Evolutionary conservation across 108 stramenopile genomes (phyloP), one percentile per base, ranked within the genome.

Genomic region (Cyclostephanos invisitatus): DNA sequence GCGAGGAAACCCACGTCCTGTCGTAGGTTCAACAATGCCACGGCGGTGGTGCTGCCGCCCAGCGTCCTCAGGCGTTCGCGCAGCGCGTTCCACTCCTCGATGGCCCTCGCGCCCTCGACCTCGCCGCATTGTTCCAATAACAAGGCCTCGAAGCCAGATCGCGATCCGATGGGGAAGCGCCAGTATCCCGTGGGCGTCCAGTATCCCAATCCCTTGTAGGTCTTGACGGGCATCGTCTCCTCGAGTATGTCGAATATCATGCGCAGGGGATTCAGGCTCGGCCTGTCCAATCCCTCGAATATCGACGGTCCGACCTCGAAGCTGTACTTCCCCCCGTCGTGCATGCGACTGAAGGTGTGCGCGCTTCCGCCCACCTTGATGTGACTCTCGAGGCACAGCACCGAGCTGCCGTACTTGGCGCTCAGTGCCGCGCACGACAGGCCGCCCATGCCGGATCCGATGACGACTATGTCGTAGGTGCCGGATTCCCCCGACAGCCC

Each of bases 261-360:
- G 35, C 94, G 87, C 20, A 95, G 68, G 1, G 94, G 94, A 68
- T 95, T 95, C 28, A 95, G 69, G n/a, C 78, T 81, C 0, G 91
- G 90, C 18, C 89, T 80, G 80, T 95, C 91, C 47, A 95, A 70
- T 28, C 94, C 94, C 72, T 95, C 94, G 73, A 95, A 95, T 61
- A 95, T 95, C 27, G 81, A 83, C 1, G 94, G 94, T 3, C 94
- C 94, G 9, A 95, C 94, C 72, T 95, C 94, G 70, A 95, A 95
- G 62, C 81, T 83, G 66, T 95, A 95, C 72, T 91, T 92, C 47
- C 76, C 94, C 6, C 91, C 91, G 40, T 92, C 86, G 86, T 95
- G 94, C 84, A 91, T 87, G 10, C 90, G 72, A 17, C 80, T 74
- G 62, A 95, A 95, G 40, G 94, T 92, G 69, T 95, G 94, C 1